Percentiles rank a stretch among this genome's conserved stretches.
Conservation (phyloP, 148 eudicot genomes). For the Camellia lanceoleosa region DNA sequence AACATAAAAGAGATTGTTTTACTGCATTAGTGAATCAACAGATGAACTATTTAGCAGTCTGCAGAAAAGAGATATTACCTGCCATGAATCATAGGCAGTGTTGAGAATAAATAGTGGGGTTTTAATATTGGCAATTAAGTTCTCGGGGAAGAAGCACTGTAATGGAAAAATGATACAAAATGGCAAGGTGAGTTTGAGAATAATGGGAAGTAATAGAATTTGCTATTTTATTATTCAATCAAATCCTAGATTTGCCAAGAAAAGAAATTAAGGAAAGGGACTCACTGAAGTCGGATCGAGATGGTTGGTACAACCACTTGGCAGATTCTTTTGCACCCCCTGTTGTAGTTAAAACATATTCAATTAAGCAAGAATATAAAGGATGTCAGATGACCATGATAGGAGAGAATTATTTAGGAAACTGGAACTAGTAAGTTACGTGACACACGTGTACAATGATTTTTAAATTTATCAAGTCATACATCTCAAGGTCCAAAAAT, state of each 20-base stretch:
- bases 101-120: slow-evolving; percentile 90
- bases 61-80: slow-evolving; percentile 41
- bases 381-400: background rate
- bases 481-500: background rate
- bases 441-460: background rate
- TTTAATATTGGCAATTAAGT: slow-evolving; percentile 57
- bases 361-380: background rate
- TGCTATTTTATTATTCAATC: background rate
- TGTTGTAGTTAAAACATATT: slow-evolving; percentile 25
- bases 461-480: background rate
- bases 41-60: background rate
- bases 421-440: background rate
- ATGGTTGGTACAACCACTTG: slow-evolving; percentile 59
- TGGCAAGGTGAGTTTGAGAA: background rate
- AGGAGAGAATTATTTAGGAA: background rate
- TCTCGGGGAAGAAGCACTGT: slow-evolving; percentile 98
- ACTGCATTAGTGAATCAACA: background rate
- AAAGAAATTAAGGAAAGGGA: slow-evolving; percentile 13
- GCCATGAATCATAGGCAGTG: slow-evolving; percentile 98
- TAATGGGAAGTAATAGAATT: background rate
- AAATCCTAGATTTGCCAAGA: background rate
- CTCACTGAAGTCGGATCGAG: slow-evolving; percentile 78
- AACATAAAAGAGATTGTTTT: background rate
- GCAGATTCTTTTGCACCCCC: slow-evolving; percentile 65
- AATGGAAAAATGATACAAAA: slow-evolving; percentile 12